phyloP scores from a whole-genome alignment of 129 eudicot genomes.

The Saussurea involucrata region DNA sequence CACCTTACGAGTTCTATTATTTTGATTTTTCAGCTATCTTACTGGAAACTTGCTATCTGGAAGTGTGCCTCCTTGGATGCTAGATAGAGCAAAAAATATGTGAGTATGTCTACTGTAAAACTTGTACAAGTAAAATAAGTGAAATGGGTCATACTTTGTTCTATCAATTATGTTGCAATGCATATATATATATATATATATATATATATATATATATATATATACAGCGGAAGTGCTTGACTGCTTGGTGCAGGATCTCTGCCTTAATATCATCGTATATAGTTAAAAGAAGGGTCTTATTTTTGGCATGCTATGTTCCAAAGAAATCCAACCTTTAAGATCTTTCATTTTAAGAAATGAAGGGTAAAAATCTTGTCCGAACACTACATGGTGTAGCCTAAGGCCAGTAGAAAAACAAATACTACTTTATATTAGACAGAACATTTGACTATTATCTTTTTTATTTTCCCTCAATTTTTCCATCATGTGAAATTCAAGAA shows the following conservation, averaged over 20 bases:
- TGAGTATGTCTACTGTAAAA: slow-evolving; percentile 19
- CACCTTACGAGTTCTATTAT: slow-evolving; percentile 1
- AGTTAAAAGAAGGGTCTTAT: not conserved
- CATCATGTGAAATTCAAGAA: too few species aligned
- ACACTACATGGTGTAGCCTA: not conserved
- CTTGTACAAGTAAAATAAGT: not conserved
- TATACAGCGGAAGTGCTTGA: too few species aligned
- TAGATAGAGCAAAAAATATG: slow-evolving; percentile 24
- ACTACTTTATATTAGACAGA: not conserved
- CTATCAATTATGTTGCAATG: too few species aligned
- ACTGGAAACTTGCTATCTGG: slow-evolving; percentile 52
- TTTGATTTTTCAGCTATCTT: slow-evolving; percentile 34
- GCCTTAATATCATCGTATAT: too few species aligned
- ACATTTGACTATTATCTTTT: too few species aligned
- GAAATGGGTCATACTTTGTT: too few species aligned
- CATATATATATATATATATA: too few species aligned
- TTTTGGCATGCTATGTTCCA: not conserved
- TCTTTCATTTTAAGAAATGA: not conserved
- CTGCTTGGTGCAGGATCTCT: too few species aligned
- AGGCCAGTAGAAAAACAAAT: not conserved
- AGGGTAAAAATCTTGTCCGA: not conserved
- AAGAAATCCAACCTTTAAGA: not conserved
- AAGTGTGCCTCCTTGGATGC: slow-evolving; percentile 47
- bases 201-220: too few species aligned
- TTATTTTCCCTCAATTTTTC: too few species aligned